A percentile compares a stretch with the other conserved stretches of the same genome.
These are phyloP conservation scores for Boletellus sp. DNA, from an alignment of 768 basidiomycete species.

Conservation along the genomic window DNA sequence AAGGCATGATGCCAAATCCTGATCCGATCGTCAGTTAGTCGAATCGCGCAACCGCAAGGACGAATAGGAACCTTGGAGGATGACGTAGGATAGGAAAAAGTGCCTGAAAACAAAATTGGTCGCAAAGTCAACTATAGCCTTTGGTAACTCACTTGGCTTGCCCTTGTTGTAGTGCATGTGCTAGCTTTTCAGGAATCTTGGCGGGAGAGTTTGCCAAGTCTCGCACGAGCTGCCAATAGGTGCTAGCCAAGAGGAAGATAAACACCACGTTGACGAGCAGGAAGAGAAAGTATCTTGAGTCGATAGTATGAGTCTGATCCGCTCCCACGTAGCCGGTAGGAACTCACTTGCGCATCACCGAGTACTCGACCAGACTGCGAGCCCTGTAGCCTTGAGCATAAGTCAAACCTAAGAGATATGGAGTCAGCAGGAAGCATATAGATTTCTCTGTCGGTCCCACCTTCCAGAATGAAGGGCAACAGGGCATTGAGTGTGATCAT, in stretches of 20 bases:
- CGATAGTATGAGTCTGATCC: constrained; percentile 9
- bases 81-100: constrained; percentile 83
- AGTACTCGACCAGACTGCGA: constrained; percentile 91
- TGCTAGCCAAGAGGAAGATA: constrained; percentile 88
- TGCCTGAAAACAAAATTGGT: constrained; percentile 41
- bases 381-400: constrained; percentile 91
- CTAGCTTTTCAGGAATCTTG: constrained; percentile 91
- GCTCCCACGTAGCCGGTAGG: background rate
- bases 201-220: constrained; percentile 93
- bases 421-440: background rate
- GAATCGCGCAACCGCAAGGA: background rate
- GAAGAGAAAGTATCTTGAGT: constrained; percentile 84
- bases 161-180: constrained; percentile 74
- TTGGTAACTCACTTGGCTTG: constrained; percentile 52
- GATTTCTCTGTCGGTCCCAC: constrained; percentile 34
- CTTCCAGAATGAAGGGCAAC: constrained; percentile 86
- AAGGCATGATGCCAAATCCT: constrained; percentile 93
- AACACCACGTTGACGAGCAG: constrained; percentile 90
- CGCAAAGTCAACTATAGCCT: constrained; percentile 6
- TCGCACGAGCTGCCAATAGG: constrained; percentile 86
- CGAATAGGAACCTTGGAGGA: constrained; percentile 61
- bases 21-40: constrained; percentile 4
- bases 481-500: constrained; percentile 88
- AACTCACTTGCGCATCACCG: constrained; percentile 82
- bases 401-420: constrained; percentile 51